Conservation (phyloP, 106 monocot species). For the Amphibolis antarctica region DNA sequence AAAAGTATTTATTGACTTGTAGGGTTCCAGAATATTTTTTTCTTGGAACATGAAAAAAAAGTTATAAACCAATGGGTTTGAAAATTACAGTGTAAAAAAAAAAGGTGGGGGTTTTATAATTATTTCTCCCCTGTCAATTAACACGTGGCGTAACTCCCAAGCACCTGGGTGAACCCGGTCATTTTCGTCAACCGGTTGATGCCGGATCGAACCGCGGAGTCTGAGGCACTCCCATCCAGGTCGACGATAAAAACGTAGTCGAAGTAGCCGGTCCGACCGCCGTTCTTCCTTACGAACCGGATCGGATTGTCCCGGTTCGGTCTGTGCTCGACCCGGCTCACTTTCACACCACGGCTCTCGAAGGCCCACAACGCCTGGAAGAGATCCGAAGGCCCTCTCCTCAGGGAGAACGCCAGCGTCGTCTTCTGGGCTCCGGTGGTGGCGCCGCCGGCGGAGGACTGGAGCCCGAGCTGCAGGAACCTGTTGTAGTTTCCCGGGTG, state of each 20-base stretch:
- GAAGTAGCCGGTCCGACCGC: conserved; percentile 6
- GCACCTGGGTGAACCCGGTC: conserved; percentile 35
- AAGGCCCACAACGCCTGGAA: conserved; percentile 45
- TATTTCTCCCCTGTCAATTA: neutral
- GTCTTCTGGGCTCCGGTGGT: conserved; percentile 23
- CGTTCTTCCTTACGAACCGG: conserved; percentile 15
- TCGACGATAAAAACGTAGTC: conserved; percentile 54
- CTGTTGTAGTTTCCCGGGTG: conserved; percentile 35
- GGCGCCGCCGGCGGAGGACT: neutral
- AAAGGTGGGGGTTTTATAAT: no score
- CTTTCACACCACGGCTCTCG: conserved; percentile 34
- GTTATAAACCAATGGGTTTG: no score
- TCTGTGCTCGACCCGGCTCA: conserved; percentile 46
- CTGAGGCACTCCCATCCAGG: conserved; percentile 33
- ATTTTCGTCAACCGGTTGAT: conserved; percentile 21
- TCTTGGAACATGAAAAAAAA: no score
- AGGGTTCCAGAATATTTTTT: no score
- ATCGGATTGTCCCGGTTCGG: conserved; percentile 43
- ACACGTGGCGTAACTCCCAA: conserved; percentile 27
- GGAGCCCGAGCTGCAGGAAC: conserved; percentile 33
- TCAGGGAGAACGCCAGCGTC: conserved; percentile 50
- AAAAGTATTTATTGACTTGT: no score
- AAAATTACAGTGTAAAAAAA: no score
- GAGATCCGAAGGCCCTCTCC: conserved; percentile 37
- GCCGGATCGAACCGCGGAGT: conserved; percentile 16